These are phyloP conservation scores for Ustilaginoidea virens DNA, from an alignment of 2,329 filamentous ascomycete species.

Conservation along the genomic window DNA sequence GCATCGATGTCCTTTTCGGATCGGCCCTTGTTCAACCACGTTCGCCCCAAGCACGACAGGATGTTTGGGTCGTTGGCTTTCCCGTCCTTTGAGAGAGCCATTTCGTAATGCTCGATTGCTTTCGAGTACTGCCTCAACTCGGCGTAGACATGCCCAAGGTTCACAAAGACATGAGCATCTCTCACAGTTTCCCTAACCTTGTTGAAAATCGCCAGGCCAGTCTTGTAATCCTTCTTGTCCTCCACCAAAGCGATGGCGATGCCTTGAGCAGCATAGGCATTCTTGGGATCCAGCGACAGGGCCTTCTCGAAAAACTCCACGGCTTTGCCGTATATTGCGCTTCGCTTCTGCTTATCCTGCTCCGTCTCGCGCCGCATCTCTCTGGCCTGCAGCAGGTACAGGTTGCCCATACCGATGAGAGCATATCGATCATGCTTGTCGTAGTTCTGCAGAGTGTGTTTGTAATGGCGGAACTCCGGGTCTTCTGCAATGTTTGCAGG, in stretches of 20 bases:
- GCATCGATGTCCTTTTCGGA: constrained; percentile 41
- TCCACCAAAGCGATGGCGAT: constrained; percentile 89
- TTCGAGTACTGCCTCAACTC: constrained; percentile 83
- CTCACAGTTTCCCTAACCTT: constrained; percentile 83
- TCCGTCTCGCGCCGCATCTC: constrained; percentile 92
- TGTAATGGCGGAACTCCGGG: constrained; percentile 84
- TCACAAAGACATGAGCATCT: constrained; percentile 78
- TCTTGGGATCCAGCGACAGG: constrained; percentile 82
- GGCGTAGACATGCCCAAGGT: constrained; percentile 82
- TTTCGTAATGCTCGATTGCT: constrained; percentile 90
- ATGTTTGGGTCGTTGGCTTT: constrained; percentile 61
- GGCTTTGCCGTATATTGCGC: constrained; percentile 73
- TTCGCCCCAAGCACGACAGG: constrained; percentile 72
- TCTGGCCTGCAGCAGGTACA: constrained; percentile 71
- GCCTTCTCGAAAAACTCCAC: constrained; percentile 99
- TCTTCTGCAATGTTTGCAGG: constrained; percentile 73
- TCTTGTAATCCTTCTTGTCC: constrained; percentile 78
- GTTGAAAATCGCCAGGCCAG: constrained; percentile 73
- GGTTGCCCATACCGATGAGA: constrained; percentile 89
- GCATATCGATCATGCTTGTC: constrained; percentile 99
- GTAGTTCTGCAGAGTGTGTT: constrained; percentile 83
- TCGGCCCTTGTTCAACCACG: constrained; percentile 71
- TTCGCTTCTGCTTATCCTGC: constrained; percentile 78
- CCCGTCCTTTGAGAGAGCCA: constrained; percentile 63
- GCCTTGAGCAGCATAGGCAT: constrained; percentile 91